Conservation (phyloP, 164 flowering plant species). For the Umbilicus rupestris region DNA sequence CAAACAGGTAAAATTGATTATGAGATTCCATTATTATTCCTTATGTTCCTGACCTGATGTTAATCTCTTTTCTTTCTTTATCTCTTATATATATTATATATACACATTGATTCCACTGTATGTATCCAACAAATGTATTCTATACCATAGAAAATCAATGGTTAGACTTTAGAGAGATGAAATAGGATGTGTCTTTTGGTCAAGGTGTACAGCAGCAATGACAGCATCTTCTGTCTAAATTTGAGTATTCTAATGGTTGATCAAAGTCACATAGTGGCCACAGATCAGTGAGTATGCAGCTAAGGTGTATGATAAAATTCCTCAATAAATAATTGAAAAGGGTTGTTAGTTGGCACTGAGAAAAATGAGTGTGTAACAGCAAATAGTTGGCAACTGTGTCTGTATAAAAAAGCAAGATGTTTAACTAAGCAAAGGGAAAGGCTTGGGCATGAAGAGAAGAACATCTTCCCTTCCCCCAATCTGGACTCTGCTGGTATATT, state of each 20-base stretch:
- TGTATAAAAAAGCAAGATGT: constrained; percentile 39
- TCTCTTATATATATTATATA: too few relatives aligned
- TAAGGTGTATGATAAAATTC: constrained; percentile 15
- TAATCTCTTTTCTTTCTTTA: not conserved
- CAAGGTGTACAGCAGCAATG: constrained; percentile 9
- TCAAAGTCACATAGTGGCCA: constrained; percentile 17
- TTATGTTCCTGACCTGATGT: constrained; percentile 23
- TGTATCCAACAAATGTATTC: constrained; percentile 3
- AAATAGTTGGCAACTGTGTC: constrained; percentile 85
- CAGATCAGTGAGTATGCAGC: constrained; percentile 15
- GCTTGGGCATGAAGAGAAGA: constrained; percentile 80
- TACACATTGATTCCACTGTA: not conserved
- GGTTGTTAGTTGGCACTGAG: constrained; percentile 17
- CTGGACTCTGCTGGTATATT: not conserved
- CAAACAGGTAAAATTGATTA: constrained; percentile 37
- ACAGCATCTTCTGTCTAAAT: constrained; percentile 1
- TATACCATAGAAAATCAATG: not conserved
- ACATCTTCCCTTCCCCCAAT: constrained; percentile 27
- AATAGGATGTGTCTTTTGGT: constrained; percentile 4
- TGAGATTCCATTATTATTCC: constrained; percentile 65
- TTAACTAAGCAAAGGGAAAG: constrained; percentile 23
- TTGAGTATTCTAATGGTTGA: not conserved
- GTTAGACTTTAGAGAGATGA: not conserved
- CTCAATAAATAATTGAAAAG: constrained; percentile 20
- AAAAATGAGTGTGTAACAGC: constrained; percentile 56